Conservation (phyloP, 495 filamentous ascomycete species). For the Penicillium alfredii region DNA sequence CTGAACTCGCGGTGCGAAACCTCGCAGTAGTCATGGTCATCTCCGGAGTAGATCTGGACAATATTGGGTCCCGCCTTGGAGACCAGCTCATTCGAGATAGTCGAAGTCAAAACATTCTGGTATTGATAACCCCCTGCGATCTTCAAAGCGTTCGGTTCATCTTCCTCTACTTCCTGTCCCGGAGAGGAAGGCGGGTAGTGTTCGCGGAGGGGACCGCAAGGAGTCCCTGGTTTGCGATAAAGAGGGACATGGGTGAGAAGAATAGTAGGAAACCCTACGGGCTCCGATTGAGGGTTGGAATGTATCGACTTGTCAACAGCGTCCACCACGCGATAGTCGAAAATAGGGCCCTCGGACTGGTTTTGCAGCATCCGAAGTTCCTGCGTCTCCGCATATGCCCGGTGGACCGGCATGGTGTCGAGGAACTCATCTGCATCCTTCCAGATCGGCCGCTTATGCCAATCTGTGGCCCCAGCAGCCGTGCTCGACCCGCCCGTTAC, state of each 20-base stretch:
- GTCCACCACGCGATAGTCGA: slow-evolving; percentile 42
- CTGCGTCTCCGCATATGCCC: slow-evolving; percentile 36
- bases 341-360: slow-evolving; percentile 39
- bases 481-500: slow-evolving; percentile 38
- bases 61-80: slow-evolving; percentile 66
- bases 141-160: slow-evolving; percentile 70
- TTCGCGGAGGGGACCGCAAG: slow-evolving; percentile 87
- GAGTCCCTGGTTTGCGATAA: slow-evolving; percentile 71
- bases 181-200: slow-evolving; percentile 64
- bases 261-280: slow-evolving; percentile 65
- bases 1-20: slow-evolving; percentile 65
- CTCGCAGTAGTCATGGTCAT: slow-evolving; percentile 98
- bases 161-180: slow-evolving; percentile 56
- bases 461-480: slow-evolving; percentile 30
- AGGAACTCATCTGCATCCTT: slow-evolving; percentile 73
- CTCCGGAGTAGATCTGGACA: slow-evolving; percentile 79
- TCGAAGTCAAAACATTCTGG: slow-evolving; percentile 79
- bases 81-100: slow-evolving; percentile 66
- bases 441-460: slow-evolving; percentile 58
- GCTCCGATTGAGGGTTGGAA: slow-evolving; percentile 16
- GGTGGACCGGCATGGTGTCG: slow-evolving; percentile 47
- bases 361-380: slow-evolving; percentile 36
- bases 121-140: slow-evolving; percentile 85
- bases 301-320: slow-evolving; percentile 21
- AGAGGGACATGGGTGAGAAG: slow-evolving; percentile 89